A percentile compares a stretch with the other conserved stretches of the same genome.
Evolutionary conservation across 2,329 filamentous ascomycete species (phyloP).

Genomic region (Neocatenulostroma microsporum): DNA sequence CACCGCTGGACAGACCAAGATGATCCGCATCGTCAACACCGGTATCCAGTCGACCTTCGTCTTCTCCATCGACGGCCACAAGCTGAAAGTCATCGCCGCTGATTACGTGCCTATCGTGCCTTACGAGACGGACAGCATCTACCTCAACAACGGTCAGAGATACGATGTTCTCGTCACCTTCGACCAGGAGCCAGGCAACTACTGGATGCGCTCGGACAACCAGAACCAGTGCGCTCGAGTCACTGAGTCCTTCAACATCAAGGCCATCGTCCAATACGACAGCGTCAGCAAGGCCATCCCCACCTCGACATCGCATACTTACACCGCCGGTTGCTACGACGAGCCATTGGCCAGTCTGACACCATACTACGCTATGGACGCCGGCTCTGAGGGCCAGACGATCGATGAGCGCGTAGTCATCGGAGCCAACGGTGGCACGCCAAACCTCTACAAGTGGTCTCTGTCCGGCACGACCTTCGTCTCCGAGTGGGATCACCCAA

Average conservation of each 20-base stretch:
- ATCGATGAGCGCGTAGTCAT: slow-evolving; percentile 28
- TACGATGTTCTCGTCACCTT: slow-evolving; percentile 42
- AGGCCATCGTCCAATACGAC: slow-evolving; percentile 32
- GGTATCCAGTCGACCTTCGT: slow-evolving; percentile 36
- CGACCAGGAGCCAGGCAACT: slow-evolving; percentile 36
- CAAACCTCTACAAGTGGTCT: slow-evolving; percentile 35
- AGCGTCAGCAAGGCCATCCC: slow-evolving; percentile 23
- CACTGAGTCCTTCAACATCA: slow-evolving; percentile 26
- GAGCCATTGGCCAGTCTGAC: slow-evolving; percentile 32
- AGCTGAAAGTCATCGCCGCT: slow-evolving; percentile 36
- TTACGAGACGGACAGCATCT: slow-evolving; percentile 31
- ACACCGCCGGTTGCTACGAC: slow-evolving; percentile 31
- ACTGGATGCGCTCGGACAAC: slow-evolving; percentile 40
- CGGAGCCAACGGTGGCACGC: slow-evolving; percentile 28
- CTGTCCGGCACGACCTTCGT: slow-evolving; percentile 35
- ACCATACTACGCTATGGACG: slow-evolving; percentile 26
- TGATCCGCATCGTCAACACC: slow-evolving; percentile 36
- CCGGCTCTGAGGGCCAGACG: slow-evolving; percentile 18
- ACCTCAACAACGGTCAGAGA: slow-evolving; percentile 38
- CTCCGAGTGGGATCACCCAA: slow-evolving; percentile 33
- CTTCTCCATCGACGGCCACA: slow-evolving; percentile 38
- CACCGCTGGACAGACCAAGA: slow-evolving; percentile 32
- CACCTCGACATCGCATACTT: slow-evolving; percentile 28
- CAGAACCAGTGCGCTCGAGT: slow-evolving; percentile 32
- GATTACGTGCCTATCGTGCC: slow-evolving; percentile 40